Percentiles rank a stretch among this genome's conserved stretches.
phyloP scores from a whole-genome alignment of 2,329 filamentous ascomycete species.

The Emmonsiellopsis sp. region DNA sequence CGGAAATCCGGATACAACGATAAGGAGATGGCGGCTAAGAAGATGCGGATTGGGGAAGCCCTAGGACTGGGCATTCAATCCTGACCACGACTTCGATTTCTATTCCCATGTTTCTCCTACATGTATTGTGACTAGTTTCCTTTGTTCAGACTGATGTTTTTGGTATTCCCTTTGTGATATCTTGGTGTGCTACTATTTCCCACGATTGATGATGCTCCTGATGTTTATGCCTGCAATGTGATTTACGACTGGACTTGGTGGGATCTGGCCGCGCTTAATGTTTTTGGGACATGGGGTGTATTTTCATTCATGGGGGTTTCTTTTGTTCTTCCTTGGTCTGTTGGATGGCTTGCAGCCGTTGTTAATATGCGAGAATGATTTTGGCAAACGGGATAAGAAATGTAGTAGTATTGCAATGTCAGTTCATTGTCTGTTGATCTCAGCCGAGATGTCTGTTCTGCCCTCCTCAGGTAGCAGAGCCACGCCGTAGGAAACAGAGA shows the following conservation, averaged over 20 bases:
- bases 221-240: conserved; percentile 2
- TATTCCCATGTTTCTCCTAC: neutral
- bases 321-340: too few relatives aligned
- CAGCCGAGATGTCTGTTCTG: too few relatives aligned
- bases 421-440: too few relatives aligned
- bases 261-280: too few relatives aligned
- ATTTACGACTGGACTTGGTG: conserved; percentile 2
- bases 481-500: too few relatives aligned
- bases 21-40: conserved; percentile 36
- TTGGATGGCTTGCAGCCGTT: too few relatives aligned
- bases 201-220: neutral
- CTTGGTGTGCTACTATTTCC: neutral
- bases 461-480: too few relatives aligned
- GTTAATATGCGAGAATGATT: too few relatives aligned
- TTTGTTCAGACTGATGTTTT: neutral
- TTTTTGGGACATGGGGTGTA: too few relatives aligned
- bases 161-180: neutral
- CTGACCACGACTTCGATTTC: conserved; percentile 12
- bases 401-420: too few relatives aligned
- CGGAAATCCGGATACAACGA: conserved; percentile 22
- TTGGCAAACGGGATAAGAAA: too few relatives aligned
- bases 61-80: conserved; percentile 50
- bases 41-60: conserved; percentile 37
- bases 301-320: too few relatives aligned
- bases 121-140: neutral